These are phyloP conservation scores for Penicillium silybi DNA, from an alignment of 495 filamentous ascomycete genomes.

Conservation along the genomic window DNA sequence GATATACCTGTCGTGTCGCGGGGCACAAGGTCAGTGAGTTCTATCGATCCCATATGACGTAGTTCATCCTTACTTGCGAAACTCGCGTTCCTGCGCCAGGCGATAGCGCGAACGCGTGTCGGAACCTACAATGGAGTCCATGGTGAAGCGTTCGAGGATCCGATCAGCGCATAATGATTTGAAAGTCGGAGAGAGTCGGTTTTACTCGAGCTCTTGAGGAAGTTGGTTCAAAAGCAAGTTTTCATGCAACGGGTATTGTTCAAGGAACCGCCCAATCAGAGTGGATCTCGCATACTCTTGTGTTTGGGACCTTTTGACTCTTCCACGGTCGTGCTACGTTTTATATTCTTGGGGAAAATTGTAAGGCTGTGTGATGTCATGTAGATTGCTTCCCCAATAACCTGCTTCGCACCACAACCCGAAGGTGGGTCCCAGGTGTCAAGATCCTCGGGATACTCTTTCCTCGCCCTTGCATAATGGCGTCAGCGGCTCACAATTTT, in stretches of 20 bases:
- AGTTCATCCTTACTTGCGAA: background rate
- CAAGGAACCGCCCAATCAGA: background rate
- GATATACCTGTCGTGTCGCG: constrained; percentile 16
- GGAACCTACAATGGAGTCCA: background rate
- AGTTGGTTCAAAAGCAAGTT: background rate
- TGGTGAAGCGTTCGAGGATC: background rate
- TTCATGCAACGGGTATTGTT: background rate
- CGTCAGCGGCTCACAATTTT: no score
- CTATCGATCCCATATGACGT: background rate
- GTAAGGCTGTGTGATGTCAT: no score
- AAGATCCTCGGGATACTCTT: no score
- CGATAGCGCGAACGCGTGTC: background rate
- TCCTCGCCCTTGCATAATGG: no score
- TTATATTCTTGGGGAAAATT: no score
- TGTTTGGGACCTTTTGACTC: no score
- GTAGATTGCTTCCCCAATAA: no score
- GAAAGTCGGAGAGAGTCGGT: background rate
- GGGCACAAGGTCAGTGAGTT: background rate
- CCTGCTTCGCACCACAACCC: no score
- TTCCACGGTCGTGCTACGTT: no score
- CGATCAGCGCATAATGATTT: background rate
- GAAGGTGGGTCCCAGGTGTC: no score
- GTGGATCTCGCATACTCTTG: background rate
- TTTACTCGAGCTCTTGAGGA: background rate
- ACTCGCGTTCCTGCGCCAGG: constrained; percentile 8